Base-by-base conservation (phyloP, 2,329 filamentous ascomycete genomes). In the Alternaria rosae region DNA sequence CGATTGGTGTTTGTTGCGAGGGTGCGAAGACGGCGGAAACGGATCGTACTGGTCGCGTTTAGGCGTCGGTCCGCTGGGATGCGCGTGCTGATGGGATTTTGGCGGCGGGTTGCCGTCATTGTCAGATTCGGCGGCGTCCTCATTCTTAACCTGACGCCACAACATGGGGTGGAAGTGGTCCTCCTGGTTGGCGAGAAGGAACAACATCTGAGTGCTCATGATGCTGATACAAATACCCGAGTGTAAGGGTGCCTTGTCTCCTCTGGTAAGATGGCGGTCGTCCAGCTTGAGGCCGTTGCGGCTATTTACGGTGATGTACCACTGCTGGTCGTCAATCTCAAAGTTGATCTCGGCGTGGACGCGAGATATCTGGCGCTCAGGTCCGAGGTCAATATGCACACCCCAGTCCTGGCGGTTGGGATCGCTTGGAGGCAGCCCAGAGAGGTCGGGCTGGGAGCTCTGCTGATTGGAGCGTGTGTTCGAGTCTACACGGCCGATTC, bases 201-300 rank as follows among this genome's bases (percentile, higher is more conserved):
- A 99, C 85, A 98, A 94, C 95, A 99, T 99, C 82, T 99, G 94
- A 1, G 95, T 92, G 55, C 92, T 92, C 71, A 91, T 91, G 74
- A 98, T 92, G 75, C 97, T 93, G 60, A 99, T 90, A 44, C 98
- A 92, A 76, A 94, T 90, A 60, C 95, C 95, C 72, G 94, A 97
- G 43, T 88, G 88, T 25, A 99, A 85, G 28, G 87, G 82, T 32
- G 88, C 86, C 35, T 88, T 85, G 41, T 86, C 82, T 12, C 91
- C 90, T 54, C 89, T 85, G 72, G 91, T 91, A 58, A 96, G 82
- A 20, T 87, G 83, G 53, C 82, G 81, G 63, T 92, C 92, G 77
- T 99, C 92, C 21, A 98, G 84, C 73, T 92, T 92, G 48, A 97
- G 87, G 26, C 94, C 93, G 77, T 99, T 99, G 69, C 95, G 91